phyloP scores from a whole-genome alignment of 2,329 filamentous ascomycete genomes.

The Xylaria sp. region DNA sequence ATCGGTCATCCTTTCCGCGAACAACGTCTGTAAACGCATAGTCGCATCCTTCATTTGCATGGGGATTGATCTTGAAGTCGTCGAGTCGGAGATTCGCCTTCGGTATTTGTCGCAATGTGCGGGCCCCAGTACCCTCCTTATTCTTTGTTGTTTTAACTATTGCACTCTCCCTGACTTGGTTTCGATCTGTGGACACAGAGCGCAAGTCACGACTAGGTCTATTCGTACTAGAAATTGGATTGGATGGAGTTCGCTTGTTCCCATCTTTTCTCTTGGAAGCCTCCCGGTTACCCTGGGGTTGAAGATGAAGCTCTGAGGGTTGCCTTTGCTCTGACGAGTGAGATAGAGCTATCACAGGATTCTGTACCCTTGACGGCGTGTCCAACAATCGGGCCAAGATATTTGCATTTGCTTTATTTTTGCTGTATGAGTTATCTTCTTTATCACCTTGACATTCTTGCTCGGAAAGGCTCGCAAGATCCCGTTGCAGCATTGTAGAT shows the following conservation, averaged over 20 bases:
- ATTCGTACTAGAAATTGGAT: constrained; percentile 7
- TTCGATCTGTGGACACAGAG: constrained; percentile 5
- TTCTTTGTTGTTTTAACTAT: constrained; percentile 16
- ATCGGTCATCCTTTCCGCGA: constrained; percentile 62
- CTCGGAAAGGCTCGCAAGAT: constrained; percentile 25
- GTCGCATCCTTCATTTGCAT: constrained; percentile 62
- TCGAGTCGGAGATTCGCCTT: constrained; percentile 53
- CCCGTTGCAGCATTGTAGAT: constrained; percentile 10
- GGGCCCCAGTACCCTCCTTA: constrained; percentile 22
- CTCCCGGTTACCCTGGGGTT: constrained; percentile 36
- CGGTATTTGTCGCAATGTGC: constrained; percentile 51
- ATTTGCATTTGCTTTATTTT: constrained; percentile 5
- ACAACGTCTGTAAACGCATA: constrained; percentile 73
- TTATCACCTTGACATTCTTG: constrained; percentile 20
- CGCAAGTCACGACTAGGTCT: constrained; percentile 5
- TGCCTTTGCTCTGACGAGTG: constrained; percentile 1
- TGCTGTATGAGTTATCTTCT: not conserved
- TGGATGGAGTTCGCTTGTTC: constrained; percentile 11
- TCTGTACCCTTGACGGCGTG: constrained; percentile 17
- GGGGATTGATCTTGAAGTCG: constrained; percentile 80
- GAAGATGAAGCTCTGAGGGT: constrained; percentile 23
- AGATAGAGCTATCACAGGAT: constrained; percentile 3
- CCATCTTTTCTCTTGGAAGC: constrained; percentile 37
- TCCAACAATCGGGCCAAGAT: constrained; percentile 25
- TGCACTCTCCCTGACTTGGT: constrained; percentile 16